Base-by-base conservation (phyloP, 345 rosid genomes). In the Pistacia vera region DNA sequence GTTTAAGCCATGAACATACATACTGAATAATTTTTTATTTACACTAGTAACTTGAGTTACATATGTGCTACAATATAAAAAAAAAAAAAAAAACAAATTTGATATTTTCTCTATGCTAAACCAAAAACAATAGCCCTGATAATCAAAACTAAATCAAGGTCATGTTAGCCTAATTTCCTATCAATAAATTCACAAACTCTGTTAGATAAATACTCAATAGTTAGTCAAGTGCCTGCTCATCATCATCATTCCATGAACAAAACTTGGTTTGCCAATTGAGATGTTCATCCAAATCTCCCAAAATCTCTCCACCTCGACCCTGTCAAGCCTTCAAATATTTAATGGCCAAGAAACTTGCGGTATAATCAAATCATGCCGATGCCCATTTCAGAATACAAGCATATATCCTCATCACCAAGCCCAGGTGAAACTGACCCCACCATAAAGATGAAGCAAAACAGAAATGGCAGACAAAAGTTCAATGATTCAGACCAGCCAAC, bases 391-490 rank as follows among this genome's bases (percentile, higher is more conserved):
- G 54, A 48, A 49, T n/a, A 48, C 61, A 79, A 28, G 59, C n/a
- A 57, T 54, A 28, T 25, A 4, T 4, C 28, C 22, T 41, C 58
- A 59, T 36, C 70, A 63, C 57, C 74, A 69, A 54, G 77, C 46
- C 66, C 83, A 77, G 77, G 79, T 77, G 62, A 73, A 66, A 72
- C 66, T 49, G 84, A 65, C 85, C 85, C 86, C 80, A 87, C 86
- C 72, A 76, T 57, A 79, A 81, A 57, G 66, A 60, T 57, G 81
- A 83, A 57, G 63, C 66, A 68, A 25, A 57, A 60, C 74, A 22
- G 22, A 76, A 81, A 82, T 83, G 88, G 90, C 90, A 82, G 92
- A 85, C 90, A 86, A 73, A 67, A 22, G 58, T 68, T 82, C 85
- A 82, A 80, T 88, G 79, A 85, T 85, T 82, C 71, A 77, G 78